Base-by-base conservation (phyloP, 768 basidiomycete species). In the Termitomyces eurrhizus region DNA sequence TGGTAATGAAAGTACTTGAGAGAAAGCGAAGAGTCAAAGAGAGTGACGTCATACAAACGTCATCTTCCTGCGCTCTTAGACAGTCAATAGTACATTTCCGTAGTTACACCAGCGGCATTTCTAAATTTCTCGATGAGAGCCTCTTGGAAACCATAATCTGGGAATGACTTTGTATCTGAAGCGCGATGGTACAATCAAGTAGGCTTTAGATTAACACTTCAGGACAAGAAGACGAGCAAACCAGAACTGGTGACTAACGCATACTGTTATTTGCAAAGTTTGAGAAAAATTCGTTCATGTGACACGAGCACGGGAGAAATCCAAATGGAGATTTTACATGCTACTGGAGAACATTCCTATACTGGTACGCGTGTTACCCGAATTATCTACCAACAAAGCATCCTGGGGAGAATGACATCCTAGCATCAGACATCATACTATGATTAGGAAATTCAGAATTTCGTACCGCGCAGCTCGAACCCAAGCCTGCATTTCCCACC, bases 401-500 rank as follows among this genome's bases (percentile, higher is more conserved):
- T 83, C 82, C 81, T 83, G 58, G 7, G 59, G 29, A 13, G 21
- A 56, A 12, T 24, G 18, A 1, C 18, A 48, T 32, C 24, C 21
- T 46, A 46, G 45, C 13, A 60, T 62, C 29, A 60, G 39, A 50
- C 9, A 44, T 26, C 29, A n/a, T 13, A 7, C 9, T 35, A 21
- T n/a, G 3, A 4, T 24, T 12, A 32, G 32, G 3, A 44, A 24
- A 50, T 8, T 44, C 1, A 35, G 48, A 13, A 57, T 32, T 9
- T 65, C 72, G 59, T 70, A 79, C 79, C 45, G 75, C 61, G 51
- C 79, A 80, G 33, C 70, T 68, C 45, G 79, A 80, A 29, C 78
- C 78, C 52, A 80, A 63, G 29, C 69, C 74, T 14, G 82, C 84
- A 61, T 78, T 84, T 3, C 83, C 84, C 52, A 86, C 75, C 85